phyloP scores from a whole-genome alignment of 768 basidiomycete species.

The Pilatotrama ljubarskyi region DNA sequence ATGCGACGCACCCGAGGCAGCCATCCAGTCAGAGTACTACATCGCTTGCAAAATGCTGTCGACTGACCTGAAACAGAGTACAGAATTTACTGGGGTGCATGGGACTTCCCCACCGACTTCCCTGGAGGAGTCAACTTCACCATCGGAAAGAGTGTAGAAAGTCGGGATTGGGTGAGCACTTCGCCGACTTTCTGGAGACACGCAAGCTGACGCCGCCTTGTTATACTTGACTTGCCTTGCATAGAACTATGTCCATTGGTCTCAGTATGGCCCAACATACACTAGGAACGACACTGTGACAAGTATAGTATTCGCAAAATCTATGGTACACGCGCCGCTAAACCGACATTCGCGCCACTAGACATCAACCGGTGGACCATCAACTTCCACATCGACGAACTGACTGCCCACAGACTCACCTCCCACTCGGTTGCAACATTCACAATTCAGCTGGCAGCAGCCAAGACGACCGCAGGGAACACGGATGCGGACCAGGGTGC shows the following conservation, averaged over 20 bases:
- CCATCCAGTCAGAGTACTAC: conserved; percentile 13
- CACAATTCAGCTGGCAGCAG: conserved; percentile 31
- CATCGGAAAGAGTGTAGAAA: conserved; percentile 26
- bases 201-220: background rate
- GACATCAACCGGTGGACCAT: conserved; percentile 29
- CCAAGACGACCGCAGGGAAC: conserved; percentile 31
- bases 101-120: conserved; percentile 32
- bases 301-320: conserved; percentile 10
- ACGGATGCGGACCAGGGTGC: conserved; percentile 24
- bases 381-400: conserved; percentile 25
- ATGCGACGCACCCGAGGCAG: conserved; percentile 23
- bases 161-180: conserved; percentile 23
- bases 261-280: conserved; percentile 30
- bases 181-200: too few species aligned
- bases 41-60: background rate
- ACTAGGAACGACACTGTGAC: conserved; percentile 26
- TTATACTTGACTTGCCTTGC: too few species aligned
- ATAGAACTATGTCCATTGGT: conserved; percentile 34
- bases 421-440: conserved; percentile 22
- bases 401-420: conserved; percentile 6
- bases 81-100: conserved; percentile 31
- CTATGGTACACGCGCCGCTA: too few species aligned
- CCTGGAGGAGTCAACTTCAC: conserved; percentile 34
- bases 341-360: background rate
- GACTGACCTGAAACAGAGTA: conserved; percentile 17